phyloP scores from a whole-genome alignment of 345 rosid genomes.

The Trapa incisa region DNA sequence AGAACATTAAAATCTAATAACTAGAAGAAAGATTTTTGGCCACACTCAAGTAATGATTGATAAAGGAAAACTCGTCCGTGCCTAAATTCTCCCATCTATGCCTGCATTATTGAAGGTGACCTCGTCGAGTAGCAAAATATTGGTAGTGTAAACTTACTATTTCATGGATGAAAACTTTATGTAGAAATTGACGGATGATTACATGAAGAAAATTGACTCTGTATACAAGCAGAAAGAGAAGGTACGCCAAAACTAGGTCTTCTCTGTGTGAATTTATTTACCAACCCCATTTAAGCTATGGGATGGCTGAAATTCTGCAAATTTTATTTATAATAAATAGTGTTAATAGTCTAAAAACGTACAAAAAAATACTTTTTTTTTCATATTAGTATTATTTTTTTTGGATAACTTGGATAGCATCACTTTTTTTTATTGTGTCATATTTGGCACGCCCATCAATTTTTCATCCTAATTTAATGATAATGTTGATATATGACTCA shows the following conservation, averaged over 20 bases:
- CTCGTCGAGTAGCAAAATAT: neutral
- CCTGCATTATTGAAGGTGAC: neutral
- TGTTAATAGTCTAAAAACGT: no score
- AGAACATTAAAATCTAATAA: neutral
- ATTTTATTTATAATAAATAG: neutral
- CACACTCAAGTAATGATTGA: neutral
- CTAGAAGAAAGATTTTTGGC: neutral
- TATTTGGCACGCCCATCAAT: no score
- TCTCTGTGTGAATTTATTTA: neutral
- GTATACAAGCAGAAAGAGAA: constrained; percentile 81
- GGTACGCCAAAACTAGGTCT: constrained; percentile 26
- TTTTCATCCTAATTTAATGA: neutral
- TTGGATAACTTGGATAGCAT: no score
- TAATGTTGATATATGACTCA: neutral
- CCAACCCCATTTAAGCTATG: no score
- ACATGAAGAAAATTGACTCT: constrained; percentile 76
- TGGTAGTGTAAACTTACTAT: neutral
- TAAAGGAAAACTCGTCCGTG: neutral
- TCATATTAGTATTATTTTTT: no score
- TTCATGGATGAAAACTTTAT: neutral
- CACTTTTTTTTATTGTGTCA: no score
- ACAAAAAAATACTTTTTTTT: no score
- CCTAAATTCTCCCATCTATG: neutral
- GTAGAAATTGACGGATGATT: constrained; percentile 83
- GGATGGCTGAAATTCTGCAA: neutral